A percentile compares a stretch with the other conserved stretches of the same genome.
phyloP scores from a whole-genome alignment of 352 stramenopile species.

The Halophytophthora polymorphica region DNA sequence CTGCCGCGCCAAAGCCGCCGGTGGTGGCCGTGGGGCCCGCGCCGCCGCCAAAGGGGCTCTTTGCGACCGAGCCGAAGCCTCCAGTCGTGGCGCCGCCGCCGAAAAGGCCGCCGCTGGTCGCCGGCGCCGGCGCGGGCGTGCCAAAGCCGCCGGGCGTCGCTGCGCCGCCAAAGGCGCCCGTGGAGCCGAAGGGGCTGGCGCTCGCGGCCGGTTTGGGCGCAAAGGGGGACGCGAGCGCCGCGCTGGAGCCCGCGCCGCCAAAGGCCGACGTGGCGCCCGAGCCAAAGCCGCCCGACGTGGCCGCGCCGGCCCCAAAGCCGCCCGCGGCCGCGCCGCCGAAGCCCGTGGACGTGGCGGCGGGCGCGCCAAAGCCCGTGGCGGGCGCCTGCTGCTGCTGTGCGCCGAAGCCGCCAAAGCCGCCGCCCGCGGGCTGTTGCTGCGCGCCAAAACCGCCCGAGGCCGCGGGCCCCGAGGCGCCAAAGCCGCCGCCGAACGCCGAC shows the following conservation, averaged over 20 bases:
- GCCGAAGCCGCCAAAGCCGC: constrained; percentile 43
- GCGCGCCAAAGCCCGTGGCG: constrained; percentile 36
- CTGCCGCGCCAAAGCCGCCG: constrained; percentile 45
- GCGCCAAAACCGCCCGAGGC: constrained; percentile 18
- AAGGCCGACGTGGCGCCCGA: constrained; percentile 32
- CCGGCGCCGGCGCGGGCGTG: constrained; percentile 11
- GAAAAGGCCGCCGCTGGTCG: constrained; percentile 42
- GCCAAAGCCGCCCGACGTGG: constrained; percentile 25
- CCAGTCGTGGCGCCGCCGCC: constrained; percentile 25
- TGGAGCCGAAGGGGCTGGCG: constrained; percentile 62
- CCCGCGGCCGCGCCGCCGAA: constrained; percentile 29
- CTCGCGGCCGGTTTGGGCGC: constrained; percentile 47
- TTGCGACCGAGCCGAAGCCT: constrained; percentile 42
- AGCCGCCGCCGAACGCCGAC: constrained; percentile 36
- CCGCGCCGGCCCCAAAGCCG: constrained; percentile 24
- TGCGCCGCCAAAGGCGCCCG: constrained; percentile 36
- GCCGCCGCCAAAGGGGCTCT: constrained; percentile 41
- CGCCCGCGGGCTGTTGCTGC: constrained; percentile 15
- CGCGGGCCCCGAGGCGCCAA: constrained; percentile 15
- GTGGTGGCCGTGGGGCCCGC: constrained; percentile 28
- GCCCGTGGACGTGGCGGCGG: constrained; percentile 27
- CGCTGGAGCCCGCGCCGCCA: constrained; percentile 25
- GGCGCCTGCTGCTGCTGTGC: constrained; percentile 4
- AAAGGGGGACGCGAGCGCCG: constrained; percentile 41
- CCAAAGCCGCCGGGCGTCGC: constrained; percentile 34